Percentiles rank a stretch among this genome's conserved stretches.
These are phyloP conservation scores for Saccharomycopsis sp. DNA, from an alignment of 805 yeast genomes.

Conservation along the genomic window DNA sequence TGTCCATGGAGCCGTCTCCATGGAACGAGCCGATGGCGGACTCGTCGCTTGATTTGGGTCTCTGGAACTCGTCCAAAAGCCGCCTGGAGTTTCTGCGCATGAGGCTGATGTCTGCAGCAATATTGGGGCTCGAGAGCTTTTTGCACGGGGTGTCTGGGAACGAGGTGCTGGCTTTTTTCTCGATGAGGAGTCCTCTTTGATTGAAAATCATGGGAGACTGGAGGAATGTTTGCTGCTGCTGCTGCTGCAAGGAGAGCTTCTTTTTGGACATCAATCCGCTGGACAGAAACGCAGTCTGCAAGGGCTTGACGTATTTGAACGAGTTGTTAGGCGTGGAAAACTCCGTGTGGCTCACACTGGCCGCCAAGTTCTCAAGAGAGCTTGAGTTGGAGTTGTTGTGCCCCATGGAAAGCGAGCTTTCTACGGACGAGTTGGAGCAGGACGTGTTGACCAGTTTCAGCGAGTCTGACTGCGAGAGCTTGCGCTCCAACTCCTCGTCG, in stretches of 20 bases:
- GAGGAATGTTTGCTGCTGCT: constrained; percentile 20
- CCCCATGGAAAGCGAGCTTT: constrained; percentile 12
- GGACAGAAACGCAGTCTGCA: constrained; percentile 77
- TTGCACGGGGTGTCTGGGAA: constrained; percentile 21
- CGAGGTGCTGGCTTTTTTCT: constrained; percentile 8
- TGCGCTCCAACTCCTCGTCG: not conserved
- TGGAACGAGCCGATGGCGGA: not conserved
- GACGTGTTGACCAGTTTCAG: constrained; percentile 13
- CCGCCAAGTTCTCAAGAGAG: constrained; percentile 7
- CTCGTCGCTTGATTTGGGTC: not conserved
- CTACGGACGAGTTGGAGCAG: constrained; percentile 9
- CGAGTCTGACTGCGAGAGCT: not conserved
- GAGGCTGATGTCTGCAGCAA: not conserved
- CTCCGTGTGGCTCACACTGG: constrained; percentile 2
- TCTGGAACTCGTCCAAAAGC: not conserved
- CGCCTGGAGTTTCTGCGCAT: constrained; percentile 1
- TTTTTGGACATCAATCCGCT: constrained; percentile 65
- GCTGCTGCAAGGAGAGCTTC: constrained; percentile 30
- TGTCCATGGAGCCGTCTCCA: not conserved
- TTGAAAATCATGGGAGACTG: constrained; percentile 19
- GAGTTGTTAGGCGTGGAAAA: constrained; percentile 29
- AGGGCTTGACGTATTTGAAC: constrained; percentile 70
- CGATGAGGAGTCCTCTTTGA: constrained; percentile 17
- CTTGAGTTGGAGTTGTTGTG: constrained; percentile 6
- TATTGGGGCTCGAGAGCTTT: not conserved